A percentile compares a stretch with the other conserved stretches of the same genome.
Conservation (phyloP, 2,329 filamentous ascomycete species). For the Claviceps purpurea region DNA sequence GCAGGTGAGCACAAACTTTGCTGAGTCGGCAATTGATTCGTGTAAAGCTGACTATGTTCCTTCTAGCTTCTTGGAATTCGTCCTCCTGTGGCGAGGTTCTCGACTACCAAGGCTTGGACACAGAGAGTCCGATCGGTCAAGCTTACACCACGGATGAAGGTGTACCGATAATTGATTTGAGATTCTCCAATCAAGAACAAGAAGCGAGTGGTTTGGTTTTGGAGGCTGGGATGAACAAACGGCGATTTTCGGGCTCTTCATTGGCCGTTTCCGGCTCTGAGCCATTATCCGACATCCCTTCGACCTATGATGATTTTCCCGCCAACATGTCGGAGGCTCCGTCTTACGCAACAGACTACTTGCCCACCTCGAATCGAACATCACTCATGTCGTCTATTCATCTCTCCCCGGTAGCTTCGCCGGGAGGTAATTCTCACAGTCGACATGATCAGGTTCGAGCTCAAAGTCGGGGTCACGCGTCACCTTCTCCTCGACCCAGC, state of each 20-base stretch:
- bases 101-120: constrained; percentile 41
- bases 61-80: constrained; percentile 29
- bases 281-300: constrained; percentile 52
- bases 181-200: constrained; percentile 32
- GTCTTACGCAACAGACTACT: constrained; percentile 54
- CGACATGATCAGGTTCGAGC: constrained; percentile 48
- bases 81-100: constrained; percentile 45
- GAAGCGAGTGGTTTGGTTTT: constrained; percentile 38
- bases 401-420: constrained; percentile 60
- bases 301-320: constrained; percentile 59
- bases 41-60: background rate
- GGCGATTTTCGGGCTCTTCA: constrained; percentile 59
- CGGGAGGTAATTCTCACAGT: constrained; percentile 48
- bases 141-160: constrained; percentile 50
- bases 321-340: constrained; percentile 52
- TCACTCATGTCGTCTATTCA: constrained; percentile 60
- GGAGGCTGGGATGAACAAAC: constrained; percentile 39
- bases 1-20: constrained; percentile 2
- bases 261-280: constrained; percentile 59
- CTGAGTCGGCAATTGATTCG: background rate
- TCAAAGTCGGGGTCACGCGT: constrained; percentile 56
- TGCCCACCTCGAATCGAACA: constrained; percentile 51
- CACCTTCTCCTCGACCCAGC: constrained; percentile 55
- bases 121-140: constrained; percentile 47
- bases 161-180: constrained; percentile 47